phyloP scores from a whole-genome alignment of 768 basidiomycete species.

The Mycena sanguinolenta region DNA sequence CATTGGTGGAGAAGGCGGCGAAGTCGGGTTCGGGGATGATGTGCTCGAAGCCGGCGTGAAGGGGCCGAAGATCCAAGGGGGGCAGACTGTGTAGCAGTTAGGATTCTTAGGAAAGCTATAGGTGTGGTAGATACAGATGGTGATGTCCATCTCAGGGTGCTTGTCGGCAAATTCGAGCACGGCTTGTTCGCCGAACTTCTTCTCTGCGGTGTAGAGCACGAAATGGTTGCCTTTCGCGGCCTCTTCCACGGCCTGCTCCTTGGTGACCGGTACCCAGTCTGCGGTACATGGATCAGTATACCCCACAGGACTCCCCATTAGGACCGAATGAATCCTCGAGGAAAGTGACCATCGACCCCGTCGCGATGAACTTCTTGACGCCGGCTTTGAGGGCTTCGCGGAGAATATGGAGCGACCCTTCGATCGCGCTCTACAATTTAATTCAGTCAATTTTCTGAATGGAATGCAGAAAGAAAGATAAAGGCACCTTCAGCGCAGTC shows the following conservation, averaged over 20 bases:
- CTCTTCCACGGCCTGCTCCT: constrained; percentile 26
- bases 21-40: constrained; percentile 33
- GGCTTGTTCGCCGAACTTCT: constrained; percentile 32
- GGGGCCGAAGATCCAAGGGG: constrained; percentile 43
- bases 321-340: constrained; percentile 12
- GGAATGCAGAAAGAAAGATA: not conserved
- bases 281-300: not conserved
- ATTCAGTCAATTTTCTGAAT: not conserved
- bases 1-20: constrained; percentile 30
- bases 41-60: constrained; percentile 40
- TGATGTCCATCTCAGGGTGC: constrained; percentile 38
- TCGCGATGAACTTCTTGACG: constrained; percentile 39
- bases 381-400: constrained; percentile 42
- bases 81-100: constrained; percentile 23
- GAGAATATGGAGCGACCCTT: constrained; percentile 45
- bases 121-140: constrained; percentile 3
- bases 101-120: too few relatives aligned
- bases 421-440: constrained; percentile 40
- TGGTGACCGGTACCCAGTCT: constrained; percentile 33
- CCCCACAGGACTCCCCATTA: constrained; percentile 24
- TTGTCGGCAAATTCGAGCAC: constrained; percentile 27
- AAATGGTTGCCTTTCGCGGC: constrained; percentile 26
- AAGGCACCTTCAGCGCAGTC: constrained; percentile 20
- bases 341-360: constrained; percentile 39
- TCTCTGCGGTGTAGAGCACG: constrained; percentile 24